phyloP scores from a whole-genome alignment of 345 rosid genomes.

The Aegle marmelos region DNA sequence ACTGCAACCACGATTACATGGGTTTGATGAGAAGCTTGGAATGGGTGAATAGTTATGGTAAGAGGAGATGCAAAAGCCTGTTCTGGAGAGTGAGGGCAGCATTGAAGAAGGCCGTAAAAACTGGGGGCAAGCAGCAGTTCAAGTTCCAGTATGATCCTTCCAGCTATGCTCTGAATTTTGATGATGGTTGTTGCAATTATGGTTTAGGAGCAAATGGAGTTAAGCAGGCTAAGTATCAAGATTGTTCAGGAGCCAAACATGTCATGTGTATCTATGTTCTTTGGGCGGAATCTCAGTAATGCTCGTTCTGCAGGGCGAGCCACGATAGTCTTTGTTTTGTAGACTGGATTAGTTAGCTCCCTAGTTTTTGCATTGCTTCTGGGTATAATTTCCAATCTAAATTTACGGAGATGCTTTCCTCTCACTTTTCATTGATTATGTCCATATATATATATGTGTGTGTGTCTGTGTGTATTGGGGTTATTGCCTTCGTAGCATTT shows the following conservation, averaged over 20 bases:
- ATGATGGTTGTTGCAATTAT: constrained; percentile 44
- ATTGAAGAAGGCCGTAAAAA: constrained; percentile 42
- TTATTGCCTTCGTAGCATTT: background rate
- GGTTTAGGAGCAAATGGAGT: constrained; percentile 16
- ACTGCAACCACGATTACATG: background rate
- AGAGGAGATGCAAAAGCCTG: constrained; percentile 44
- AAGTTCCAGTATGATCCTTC: constrained; percentile 91
- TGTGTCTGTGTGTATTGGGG: no score
- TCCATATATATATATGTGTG: no score
- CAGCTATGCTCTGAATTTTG: constrained; percentile 80
- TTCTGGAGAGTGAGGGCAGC: constrained; percentile 53
- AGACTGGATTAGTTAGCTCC: background rate
- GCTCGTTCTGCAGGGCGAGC: background rate
- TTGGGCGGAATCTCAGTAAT: constrained; percentile 31
- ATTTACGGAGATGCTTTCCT: background rate
- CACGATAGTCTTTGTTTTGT: background rate
- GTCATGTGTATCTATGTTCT: constrained; percentile 46
- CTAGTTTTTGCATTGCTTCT: background rate
- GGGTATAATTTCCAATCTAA: background rate
- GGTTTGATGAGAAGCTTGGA: constrained; percentile 25
- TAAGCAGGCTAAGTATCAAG: constrained; percentile 13
- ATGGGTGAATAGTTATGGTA: constrained; percentile 31
- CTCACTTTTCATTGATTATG: background rate
- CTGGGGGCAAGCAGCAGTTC: constrained; percentile 26
- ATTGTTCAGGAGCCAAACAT: constrained; percentile 17